Base-by-base conservation (phyloP, 306 rosid genomes). In the Acacia confusa region DNA sequence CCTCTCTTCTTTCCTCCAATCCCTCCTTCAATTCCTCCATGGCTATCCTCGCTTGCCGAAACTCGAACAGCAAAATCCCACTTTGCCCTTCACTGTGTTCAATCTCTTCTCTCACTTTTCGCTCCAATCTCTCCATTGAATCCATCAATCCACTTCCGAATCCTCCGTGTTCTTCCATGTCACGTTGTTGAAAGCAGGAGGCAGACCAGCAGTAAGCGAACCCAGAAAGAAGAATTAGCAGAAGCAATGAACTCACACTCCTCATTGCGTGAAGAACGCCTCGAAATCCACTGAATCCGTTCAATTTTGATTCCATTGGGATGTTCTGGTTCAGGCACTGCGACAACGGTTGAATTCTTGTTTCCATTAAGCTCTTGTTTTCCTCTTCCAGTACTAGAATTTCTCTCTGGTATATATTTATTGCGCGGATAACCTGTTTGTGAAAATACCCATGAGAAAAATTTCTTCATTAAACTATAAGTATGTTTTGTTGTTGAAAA, bases 261-360 rank as follows among this genome's bases (percentile, higher is more conserved):
- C 85, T 88, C 89, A 89, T 85, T 80, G 92, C 94, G 19, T 84
- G 85, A 57, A 92, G 90, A 53, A 85, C 92, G 7, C 97, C 97
- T 40, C 94, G 40, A 61, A 92, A 92, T 17, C 97, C 97, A 38
- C 85, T 88, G 83, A 88, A 92, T 16, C 89, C 92, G 28, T 88
- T 92, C 58, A 84, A 55, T 81, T 87, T 92, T 3, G 94, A 92
- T 70, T 79, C 87, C 63, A 71, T 72, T 0, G 83, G 78, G 22
- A 82, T 55, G 75, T 45, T 82, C 64, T 75, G 81, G 7, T 84
- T 84, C 15, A 82, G 78, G 68, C 87, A 78, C n/a, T 72, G 74
- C 10, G 85, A 84, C 70, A 92, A 70, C 70, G 89, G 84, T 16
- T 87, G 80, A 48, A 89, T 90, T 81, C 92, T 89, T 67, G 92